Percentiles rank a stretch among this genome's conserved stretches.
phyloP scores from a whole-genome alignment of 179 eudicot genomes.

The Beta lomatogona region DNA sequence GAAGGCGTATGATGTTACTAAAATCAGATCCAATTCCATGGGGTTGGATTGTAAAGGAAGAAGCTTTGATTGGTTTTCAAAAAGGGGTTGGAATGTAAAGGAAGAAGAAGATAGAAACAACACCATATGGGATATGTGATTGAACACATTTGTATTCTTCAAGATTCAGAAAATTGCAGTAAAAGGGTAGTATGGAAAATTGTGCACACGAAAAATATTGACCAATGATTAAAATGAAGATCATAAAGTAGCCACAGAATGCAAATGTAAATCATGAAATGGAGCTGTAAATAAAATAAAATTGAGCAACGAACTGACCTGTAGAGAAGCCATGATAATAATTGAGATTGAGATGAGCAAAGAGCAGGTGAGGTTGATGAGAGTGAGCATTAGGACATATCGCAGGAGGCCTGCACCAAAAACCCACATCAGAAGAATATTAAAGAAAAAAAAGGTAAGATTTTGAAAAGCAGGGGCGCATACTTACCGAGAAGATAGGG shows the following conservation, averaged over 20 bases:
- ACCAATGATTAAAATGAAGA: background rate
- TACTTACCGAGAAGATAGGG: constrained; percentile 33
- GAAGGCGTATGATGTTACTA: too few species aligned
- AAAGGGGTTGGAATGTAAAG: background rate
- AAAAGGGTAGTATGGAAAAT: too few species aligned
- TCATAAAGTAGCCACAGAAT: background rate
- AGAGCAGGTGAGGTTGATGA: constrained; percentile 25
- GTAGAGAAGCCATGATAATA: constrained; percentile 19
- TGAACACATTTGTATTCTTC: too few species aligned
- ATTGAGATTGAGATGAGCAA: constrained; percentile 18
- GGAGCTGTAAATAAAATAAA: background rate
- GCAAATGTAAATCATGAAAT: background rate
- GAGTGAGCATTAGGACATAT: constrained; percentile 17
- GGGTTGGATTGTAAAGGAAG: background rate
- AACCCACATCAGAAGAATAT: too few species aligned
- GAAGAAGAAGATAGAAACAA: too few species aligned
- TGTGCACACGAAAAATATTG: background rate
- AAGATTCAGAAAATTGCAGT: too few species aligned
- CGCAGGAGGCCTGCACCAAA: constrained; percentile 27
- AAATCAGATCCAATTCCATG: background rate
- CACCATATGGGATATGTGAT: too few species aligned
- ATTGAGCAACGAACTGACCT: constrained; percentile 16
- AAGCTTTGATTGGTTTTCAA: background rate
- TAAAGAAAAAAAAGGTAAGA: background rate
- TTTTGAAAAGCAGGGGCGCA: background rate